phyloP scores from a whole-genome alignment of 306 rosid genomes.

The Rosa rugosa region DNA sequence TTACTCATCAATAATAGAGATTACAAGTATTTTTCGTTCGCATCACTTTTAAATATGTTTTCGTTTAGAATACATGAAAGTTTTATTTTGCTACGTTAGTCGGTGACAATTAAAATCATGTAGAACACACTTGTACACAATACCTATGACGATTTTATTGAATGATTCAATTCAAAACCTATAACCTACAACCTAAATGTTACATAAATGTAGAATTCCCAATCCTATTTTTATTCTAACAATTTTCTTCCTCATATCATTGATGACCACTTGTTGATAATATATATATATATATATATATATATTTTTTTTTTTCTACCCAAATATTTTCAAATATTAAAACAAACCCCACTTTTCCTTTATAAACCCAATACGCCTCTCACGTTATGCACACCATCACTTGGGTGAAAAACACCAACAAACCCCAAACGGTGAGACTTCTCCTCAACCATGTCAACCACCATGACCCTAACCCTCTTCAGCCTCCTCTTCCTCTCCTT shows the following conservation, averaged over 20 bases:
- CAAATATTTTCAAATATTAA: background rate
- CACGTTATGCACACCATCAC: background rate
- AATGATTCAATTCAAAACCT: background rate
- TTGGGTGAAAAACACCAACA: background rate
- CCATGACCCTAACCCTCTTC: constrained; percentile 13
- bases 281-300: no score
- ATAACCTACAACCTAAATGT: no score
- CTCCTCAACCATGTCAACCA: constrained; percentile 34
- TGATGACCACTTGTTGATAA: background rate
- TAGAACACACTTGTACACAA: background rate
- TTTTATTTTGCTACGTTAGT: no score
- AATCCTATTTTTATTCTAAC: background rate
- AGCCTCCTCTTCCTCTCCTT: constrained; percentile 36
- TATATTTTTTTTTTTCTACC: background rate
- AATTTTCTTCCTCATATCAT: background rate
- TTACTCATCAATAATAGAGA: no score
- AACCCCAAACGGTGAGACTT: background rate
- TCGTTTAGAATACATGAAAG: background rate
- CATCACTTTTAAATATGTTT: no score
- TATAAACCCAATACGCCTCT: constrained; percentile 10
- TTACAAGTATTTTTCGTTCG: no score
- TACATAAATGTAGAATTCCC: background rate
- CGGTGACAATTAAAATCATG: no score
- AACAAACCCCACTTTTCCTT: background rate
- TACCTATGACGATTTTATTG: background rate